Evolutionary conservation across 768 basidiomycete genomes (phyloP).

Genomic region (Tylopilus plumbeoviolaceoides): DNA sequence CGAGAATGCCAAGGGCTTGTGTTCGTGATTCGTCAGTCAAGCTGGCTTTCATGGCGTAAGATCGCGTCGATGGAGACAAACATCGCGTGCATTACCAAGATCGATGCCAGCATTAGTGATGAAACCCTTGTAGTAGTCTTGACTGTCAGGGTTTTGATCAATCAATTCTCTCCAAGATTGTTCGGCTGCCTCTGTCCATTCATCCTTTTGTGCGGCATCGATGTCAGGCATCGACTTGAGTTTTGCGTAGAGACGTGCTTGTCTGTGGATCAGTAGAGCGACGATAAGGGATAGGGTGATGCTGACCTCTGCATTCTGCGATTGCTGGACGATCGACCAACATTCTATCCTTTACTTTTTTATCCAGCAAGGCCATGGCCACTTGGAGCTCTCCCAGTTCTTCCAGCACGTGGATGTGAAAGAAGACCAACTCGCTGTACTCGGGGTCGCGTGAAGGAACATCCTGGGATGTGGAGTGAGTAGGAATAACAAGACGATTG

Average conservation of each 20-base stretch:
- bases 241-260: constrained; percentile 78
- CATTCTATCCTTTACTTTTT: constrained; percentile 54
- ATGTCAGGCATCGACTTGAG: constrained; percentile 26
- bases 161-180: constrained; percentile 78
- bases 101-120: constrained; percentile 62
- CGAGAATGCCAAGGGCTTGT: constrained; percentile 54
- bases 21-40: constrained; percentile 47
- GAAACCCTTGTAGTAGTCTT: constrained; percentile 76
- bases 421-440: constrained; percentile 78
- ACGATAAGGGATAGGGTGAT: background rate
- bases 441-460: constrained; percentile 77
- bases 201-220: constrained; percentile 17
- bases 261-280: constrained; percentile 7
- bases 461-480: constrained; percentile 43
- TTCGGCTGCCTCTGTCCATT: constrained; percentile 63
- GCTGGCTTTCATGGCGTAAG: constrained; percentile 31
- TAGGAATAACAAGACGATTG: background rate
- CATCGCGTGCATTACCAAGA: constrained; percentile 45
- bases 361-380: constrained; percentile 61
- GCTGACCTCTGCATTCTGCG: constrained; percentile 62
- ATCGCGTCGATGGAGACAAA: background rate
- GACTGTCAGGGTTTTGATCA: constrained; percentile 80
- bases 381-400: constrained; percentile 60
- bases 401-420: constrained; percentile 70
- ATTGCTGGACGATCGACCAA: constrained; percentile 71